Base-by-base conservation (phyloP, 805 yeast species). In the Metschnikowia vanudenii region DNA sequence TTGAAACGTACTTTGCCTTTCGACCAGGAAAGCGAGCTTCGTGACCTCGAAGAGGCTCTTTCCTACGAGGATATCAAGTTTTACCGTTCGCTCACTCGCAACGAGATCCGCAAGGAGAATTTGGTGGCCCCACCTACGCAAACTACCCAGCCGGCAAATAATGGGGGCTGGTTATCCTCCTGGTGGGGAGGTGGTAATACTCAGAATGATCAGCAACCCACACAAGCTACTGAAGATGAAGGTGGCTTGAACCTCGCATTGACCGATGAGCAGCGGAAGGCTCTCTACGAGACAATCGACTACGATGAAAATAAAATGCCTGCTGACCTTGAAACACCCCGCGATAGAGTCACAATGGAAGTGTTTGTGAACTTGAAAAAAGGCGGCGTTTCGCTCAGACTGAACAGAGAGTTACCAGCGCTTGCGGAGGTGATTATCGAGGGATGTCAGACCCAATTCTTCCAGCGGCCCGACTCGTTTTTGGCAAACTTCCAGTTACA, bases 221-320 rank as follows among this genome's bases (percentile, higher is more conserved):
- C 46, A n/a, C 50, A 43, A 24, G 52, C 54, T 4, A 29, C 48
- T 5, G 47, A 39, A 20, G 49, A 37, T 16, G 78, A 56, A 6
- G 60, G 57, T 2, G 52, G 61, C 2, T 43, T 60, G 29, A 65
- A 65, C 39, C 52, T 72, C 30, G 56, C 57, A 26, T 55, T 94
- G 62, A 80, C 94, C 0, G 96, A 88, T 12, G 96, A 90, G 54
- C 97, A 94, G 59, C 76, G 88, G 52, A 77, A 88, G 59, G 99
- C 95, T 49, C 72, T 94, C 17, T 91, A 89, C 59, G 96, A 88
- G 50, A 96, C 97, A 0, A 91, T 94, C 53, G 99, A 91, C 52
- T 91, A 84, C 55, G 88, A 91, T 55, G 96, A 91, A 51, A 65
- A 73, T 17, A 72, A 77, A 40, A 58, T 74, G 1, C 38, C 46